Base-by-base conservation (phyloP, 345 rosid species). In the Eucalyptus erythrocorys region DNA sequence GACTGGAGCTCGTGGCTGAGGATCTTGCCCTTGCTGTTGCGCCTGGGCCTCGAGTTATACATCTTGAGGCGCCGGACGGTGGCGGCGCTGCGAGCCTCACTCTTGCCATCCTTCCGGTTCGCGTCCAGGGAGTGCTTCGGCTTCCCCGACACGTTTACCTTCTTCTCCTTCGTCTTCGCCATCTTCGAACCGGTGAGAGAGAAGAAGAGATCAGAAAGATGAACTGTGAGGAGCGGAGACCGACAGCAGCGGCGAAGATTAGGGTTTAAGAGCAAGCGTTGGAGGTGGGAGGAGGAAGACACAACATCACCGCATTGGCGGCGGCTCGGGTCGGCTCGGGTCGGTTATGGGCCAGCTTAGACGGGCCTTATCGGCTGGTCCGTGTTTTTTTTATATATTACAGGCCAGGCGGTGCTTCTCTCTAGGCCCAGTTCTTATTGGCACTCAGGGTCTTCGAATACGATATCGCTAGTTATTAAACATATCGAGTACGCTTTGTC, bases 81-180 rank as follows among this genome's bases (percentile, higher is more conserved):
- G 87, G 96, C 94, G 85, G 98, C 93, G 89, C 92, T 91, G 50
- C 96, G 97, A 17, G 91, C 89, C 22, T 91, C 91, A 10, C 89
- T 91, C 90, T 92, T 94, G 27, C 94, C 95, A 90, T 93, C 93
- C 22, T 89, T 89, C 2, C 99, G 95, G 92, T 97, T 96, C 8
- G 91, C 94, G 90, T 97, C 99, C n/a, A 97, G 96, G 3, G 98
- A 95, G 90, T 96, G 99, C 92, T 96, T 97, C 32, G 98, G 99
- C 91, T 96, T 97, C 1, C 99, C 99, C 14, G 97, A 95, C 0
- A 94, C 93, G 88, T 94, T 97, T n/a, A 92, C 91, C 87, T 92
- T 95, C 95, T n/a, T 95, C 95, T 96, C 98, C 89, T 86, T 93
- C 90, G 37, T 68, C 91, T 89, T 93, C 89, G 48, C 88, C 90